These are phyloP conservation scores for Apostasia shenzhenica DNA, from an alignment of 106 monocot species.

Conservation along the genomic window DNA sequence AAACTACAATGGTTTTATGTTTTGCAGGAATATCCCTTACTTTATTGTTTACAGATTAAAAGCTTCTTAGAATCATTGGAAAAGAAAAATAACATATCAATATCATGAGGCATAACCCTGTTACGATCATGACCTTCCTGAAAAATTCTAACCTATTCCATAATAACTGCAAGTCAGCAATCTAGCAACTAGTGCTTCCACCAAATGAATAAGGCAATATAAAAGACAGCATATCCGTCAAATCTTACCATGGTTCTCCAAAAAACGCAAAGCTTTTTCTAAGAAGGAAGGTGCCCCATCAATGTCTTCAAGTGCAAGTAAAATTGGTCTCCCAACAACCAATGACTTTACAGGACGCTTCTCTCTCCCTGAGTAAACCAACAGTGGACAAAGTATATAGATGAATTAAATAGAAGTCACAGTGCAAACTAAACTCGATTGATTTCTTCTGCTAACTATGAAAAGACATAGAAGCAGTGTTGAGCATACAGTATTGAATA, in stretches of 20 bases:
- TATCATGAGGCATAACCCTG: too few relatives aligned
- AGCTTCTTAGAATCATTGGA: too few relatives aligned
- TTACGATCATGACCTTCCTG: too few relatives aligned
- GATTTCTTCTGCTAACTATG: background rate
- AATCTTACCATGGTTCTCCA: constrained; percentile 76
- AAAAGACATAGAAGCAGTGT: constrained; percentile 1
- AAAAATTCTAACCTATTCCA: too few relatives aligned
- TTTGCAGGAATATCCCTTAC: too few relatives aligned
- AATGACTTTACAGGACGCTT: constrained; percentile 87
- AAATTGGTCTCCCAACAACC: constrained; percentile 94
- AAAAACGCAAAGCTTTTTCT: constrained; percentile 84
- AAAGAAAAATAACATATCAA: too few relatives aligned
- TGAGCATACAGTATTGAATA: constrained; percentile 59
- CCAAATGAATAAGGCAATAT: background rate
- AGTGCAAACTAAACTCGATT: background rate
- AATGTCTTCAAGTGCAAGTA: constrained; percentile 98
- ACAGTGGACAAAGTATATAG: constrained; percentile 5
- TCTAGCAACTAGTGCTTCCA: too few relatives aligned
- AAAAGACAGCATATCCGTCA: background rate
- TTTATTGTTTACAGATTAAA: too few relatives aligned
- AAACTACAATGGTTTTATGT: too few relatives aligned
- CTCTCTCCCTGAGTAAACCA: constrained; percentile 69
- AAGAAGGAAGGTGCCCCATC: constrained; percentile 96
- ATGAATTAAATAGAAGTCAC: background rate
- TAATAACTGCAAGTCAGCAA: too few relatives aligned